Base-by-base conservation (phyloP, 768 basidiomycete species). In the Piloderma croceum region DNA sequence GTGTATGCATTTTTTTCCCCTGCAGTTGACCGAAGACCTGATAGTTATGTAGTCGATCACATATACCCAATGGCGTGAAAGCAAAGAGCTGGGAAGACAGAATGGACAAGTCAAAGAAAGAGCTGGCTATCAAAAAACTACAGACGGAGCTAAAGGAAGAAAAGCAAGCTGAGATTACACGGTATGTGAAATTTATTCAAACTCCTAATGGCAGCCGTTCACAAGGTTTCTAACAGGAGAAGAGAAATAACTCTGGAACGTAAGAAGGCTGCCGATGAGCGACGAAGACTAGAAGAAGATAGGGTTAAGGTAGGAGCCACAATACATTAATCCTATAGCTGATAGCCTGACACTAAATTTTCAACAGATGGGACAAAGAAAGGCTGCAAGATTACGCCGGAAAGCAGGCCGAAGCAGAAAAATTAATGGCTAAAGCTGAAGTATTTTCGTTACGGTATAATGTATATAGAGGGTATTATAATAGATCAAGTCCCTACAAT, bases 401-500 rank as follows among this genome's bases (percentile, higher is more conserved):
- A 83, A 67, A 62, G 80, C 79, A 35, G 88, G 88, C 31, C 70
- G 85, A 24, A 78, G 77, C 31, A 90, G 88, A 60, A 90, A 88
- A 61, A 74, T 91, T 44, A 83, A 83, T 44, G 83, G 84, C 29
- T 89, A 58, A 77, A 39, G n/a, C 36, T 29, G 38, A 24, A n/a
- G n/a, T n/a, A n/a, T n/a, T n/a, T n/a, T n/a, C n/a, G n/a, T n/a
- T n/a, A n/a, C n/a, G n/a, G 12, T 38, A 17, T 41, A 41, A 13
- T 12, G 24, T 15, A 22, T 11, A 38, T 11, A 22, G 37, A 27
- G 12, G 15, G 18, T 32, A 32, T 17, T 12, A 19, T 32, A 20
- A n/a, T n/a, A n/a, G n/a, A 27, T 4, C 17, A 27, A 13, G 25
- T 7, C 31, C 38, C 39, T 63, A 91, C 47, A 90, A 56, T 42